Evolutionary conservation across 306 rosid genomes (phyloP), one percentile per base, ranked within the genome.

Genomic region (Biancaea sappan): DNA sequence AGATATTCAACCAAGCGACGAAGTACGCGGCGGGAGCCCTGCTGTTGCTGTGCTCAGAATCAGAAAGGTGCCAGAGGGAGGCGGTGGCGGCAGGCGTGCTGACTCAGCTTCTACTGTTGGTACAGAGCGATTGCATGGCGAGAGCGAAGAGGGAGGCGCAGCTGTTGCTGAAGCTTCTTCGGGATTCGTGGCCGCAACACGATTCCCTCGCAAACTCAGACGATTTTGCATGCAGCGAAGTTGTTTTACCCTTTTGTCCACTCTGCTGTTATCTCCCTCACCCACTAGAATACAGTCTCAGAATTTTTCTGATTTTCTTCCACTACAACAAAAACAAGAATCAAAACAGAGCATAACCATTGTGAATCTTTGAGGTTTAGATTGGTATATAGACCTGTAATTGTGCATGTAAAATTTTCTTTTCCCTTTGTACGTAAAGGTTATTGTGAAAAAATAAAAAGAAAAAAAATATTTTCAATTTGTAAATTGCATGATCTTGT

Each of bases 171-270:
- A 94, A 94, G 91, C 96, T 90, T 77, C 96, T 94, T 77, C 88
- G 96, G 88, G 97, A 94, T 86, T 94, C 96, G 85, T 94, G 98
- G 98, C 98, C 98, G 10, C 88, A 86, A 56, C 88, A 85, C 50
- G 87, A 89, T 72, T 90, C 96, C 21, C 53, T 90, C 26, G 93
- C 88, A 60, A 89, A 90, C 75, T 94, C 96, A 3, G 94, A 94
- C 53, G 98, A 89, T 70, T 94, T 79, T 75, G 91, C 77, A 74
- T 88, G 92, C 86, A 86, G 96, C 43, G 91, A 94, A 59, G 75
- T 92, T 57, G 90, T n/a, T n/a, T n/a, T 79, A 26, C 92, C 83
- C 6, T 84, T 88, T 66, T 85, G 82, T 77, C 73, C 54, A 21
- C 4, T 22, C 41, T 19, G 32, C 2, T 28, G 25, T n/a, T n/a